Evolutionary conservation across 2,329 filamentous ascomycete species (phyloP), one percentile per base, ranked within the genome.

Genomic region (Colletotrichum spaethianum): DNA sequence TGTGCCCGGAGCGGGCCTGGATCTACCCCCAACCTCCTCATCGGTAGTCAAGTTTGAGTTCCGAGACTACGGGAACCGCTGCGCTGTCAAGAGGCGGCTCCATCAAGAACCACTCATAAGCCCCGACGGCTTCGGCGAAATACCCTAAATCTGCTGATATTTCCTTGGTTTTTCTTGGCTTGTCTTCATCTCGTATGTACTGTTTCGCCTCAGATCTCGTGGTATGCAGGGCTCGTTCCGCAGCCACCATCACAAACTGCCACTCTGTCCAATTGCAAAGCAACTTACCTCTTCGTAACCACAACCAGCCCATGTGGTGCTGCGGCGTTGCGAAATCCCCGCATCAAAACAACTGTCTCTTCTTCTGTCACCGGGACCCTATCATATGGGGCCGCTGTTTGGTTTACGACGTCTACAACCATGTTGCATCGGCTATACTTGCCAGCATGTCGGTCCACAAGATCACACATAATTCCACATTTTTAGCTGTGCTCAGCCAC

Each of bases 31-130:
- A 68, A 52, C 69, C 65, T 62, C 69, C 69, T 72, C 69, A 57
- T 72, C 69, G 69, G 69, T 72, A 72, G 69, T 72, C 69, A 72
- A 72, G 65, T 72, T 72, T 72, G 69, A 72, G 40, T 69, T 69
- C 69, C 69, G 69, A 72, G 65, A 55, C 69, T 59, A 64, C 65
- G 65, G 59, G 69, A 72, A 65, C 69, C 59, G 52, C 69, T 53
- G 65, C 69, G 59, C 53, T 63, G 53, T 69, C 65, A 69, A 68
- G 53, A 63, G 26, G 69, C 65, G 65, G 69, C 65, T 69, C 65
- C 61, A 42, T 50, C 46, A 14, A 2, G 50, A 55, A 8, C 69
- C 59, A 63, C 56, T 63, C 53, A 64, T 33, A 55, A 60, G 28
- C 55, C 26, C 69, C 44, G 65, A 60, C 31, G 2, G 4, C 5